Conservation (phyloP, 2,329 filamentous ascomycete species). For the Microcera coccophila region DNA sequence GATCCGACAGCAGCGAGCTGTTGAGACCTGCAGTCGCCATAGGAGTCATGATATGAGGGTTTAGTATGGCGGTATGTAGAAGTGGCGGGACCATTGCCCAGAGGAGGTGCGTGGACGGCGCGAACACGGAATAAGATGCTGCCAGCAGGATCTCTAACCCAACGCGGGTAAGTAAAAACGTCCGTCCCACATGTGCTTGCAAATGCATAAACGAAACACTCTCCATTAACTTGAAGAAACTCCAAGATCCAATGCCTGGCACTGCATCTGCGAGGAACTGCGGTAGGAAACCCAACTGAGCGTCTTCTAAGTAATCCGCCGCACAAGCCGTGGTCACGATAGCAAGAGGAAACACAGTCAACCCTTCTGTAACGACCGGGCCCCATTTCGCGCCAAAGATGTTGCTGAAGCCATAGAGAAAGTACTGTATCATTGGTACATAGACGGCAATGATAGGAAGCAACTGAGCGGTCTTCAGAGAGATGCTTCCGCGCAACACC, state of each 20-base stretch:
- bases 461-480: slow-evolving; percentile 47
- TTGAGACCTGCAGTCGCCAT: slow-evolving; percentile 62
- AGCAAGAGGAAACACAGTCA: slow-evolving; percentile 69
- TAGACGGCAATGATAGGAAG: slow-evolving; percentile 73
- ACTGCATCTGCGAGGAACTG: slow-evolving; percentile 58
- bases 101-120: slow-evolving; percentile 66
- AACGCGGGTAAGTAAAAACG: slow-evolving; percentile 64
- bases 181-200: slow-evolving; percentile 54
- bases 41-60: slow-evolving; percentile 66
- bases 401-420: slow-evolving; percentile 64
- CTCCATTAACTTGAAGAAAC: slow-evolving; percentile 56
- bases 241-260: slow-evolving; percentile 64
- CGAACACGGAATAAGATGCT: slow-evolving; percentile 59
- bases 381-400: slow-evolving; percentile 66
- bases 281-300: slow-evolving; percentile 53
- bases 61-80: slow-evolving; percentile 65
- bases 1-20: slow-evolving; percentile 56
- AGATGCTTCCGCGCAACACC: slow-evolving; percentile 44
- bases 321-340: slow-evolving; percentile 61
- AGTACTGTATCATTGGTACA: slow-evolving; percentile 68
- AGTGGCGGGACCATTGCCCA: slow-evolving; percentile 65
- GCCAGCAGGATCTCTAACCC: slow-evolving; percentile 68
- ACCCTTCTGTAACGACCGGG: slow-evolving; percentile 67
- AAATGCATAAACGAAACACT: slow-evolving; percentile 38
- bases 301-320: slow-evolving; percentile 60